Base-by-base conservation (phyloP, 2,329 filamentous ascomycete genomes). In the Thelonectria blattea region DNA sequence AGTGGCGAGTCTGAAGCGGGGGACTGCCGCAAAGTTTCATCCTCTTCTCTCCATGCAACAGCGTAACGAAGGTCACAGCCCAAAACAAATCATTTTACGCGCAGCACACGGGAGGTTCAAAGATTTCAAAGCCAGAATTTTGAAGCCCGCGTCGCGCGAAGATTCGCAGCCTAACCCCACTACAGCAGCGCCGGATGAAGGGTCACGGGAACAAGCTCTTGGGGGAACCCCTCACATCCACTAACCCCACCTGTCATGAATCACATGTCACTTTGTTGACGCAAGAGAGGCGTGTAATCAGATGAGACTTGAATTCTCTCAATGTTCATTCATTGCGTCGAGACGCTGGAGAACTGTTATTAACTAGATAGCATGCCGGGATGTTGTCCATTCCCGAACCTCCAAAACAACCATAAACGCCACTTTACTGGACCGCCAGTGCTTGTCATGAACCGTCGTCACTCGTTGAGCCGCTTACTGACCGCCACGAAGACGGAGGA, bases 401-500 rank as follows among this genome's bases (percentile, higher is more conserved):
- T 42, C 58, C 56, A 63, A 67, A 47, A 56, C 41, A 56, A 61
- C 70, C 66, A 22, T 51, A 49, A 72, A 72, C 72, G 66, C 72
- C 67, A 53, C 64, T 45, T 53, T 89, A 67, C 90, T 89, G 0
- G 87, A 83, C 89, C 89, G 32, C 88, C 88, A 90, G 74, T 3
- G 12, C 86, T 90, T 82, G 88, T 91, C 69, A 90, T 88, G 67
- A 91, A 90, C 61, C 62, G 57, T 58, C 51, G 52, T 61, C 61
- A 46, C 48, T 45, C 14, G 41, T 24, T 55, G 45, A 46, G 41
- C 55, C 52, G 24, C 59, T 65, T 74, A 76, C 71, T 76, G 74
- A 85, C 92, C 92, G 81, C 92, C 92, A 80, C 92, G 92, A n/a
- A 96, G 91, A 80, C 92, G 91, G 52, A 96, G 90, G 61, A 95